Evolutionary conservation across 1,284 basidiomycete genomes (phyloP).

Genomic region (Bondarzewia mesenterica): DNA sequence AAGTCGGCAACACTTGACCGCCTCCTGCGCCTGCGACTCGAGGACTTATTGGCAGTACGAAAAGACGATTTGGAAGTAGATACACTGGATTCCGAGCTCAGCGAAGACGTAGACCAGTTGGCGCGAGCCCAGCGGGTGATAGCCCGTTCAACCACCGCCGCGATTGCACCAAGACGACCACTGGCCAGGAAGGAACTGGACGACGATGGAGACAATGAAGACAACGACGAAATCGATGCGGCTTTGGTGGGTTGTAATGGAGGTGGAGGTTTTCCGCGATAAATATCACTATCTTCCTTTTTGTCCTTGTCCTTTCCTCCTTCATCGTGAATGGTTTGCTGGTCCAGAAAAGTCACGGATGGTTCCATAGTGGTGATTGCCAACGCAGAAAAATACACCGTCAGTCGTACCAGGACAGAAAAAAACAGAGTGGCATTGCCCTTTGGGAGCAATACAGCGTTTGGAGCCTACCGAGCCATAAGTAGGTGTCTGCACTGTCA

Average conservation of each 20-base stretch:
- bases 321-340: not conserved
- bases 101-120: conserved; percentile 35
- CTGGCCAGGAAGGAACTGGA: conserved; percentile 24
- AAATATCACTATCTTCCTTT: conserved; percentile 37
- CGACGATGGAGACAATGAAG: conserved; percentile 32
- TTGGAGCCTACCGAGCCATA: not conserved
- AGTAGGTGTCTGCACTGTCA: not conserved
- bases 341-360: conserved; percentile 2
- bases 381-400: not conserved
- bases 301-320: not conserved
- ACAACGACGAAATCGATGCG: conserved; percentile 26
- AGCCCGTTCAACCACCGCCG: conserved; percentile 36
- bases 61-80: conserved; percentile 31
- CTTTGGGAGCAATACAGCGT: conserved; percentile 1
- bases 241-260: conserved; percentile 22
- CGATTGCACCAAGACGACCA: conserved; percentile 31
- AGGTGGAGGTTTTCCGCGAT: conserved; percentile 43
- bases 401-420: not conserved
- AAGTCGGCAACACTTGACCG: conserved; percentile 38
- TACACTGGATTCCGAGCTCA: conserved; percentile 34
- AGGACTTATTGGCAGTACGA: conserved; percentile 22
- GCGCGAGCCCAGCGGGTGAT: conserved; percentile 38
- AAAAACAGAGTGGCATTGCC: not conserved
- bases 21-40: conserved; percentile 31
- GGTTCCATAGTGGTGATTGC: not conserved